A percentile compares a stretch with the other conserved stretches of the same genome.
These are phyloP conservation scores for Nakaseomyces bracarensis DNA, from an alignment of 1,139 yeast genomes.

Conservation along the genomic window DNA sequence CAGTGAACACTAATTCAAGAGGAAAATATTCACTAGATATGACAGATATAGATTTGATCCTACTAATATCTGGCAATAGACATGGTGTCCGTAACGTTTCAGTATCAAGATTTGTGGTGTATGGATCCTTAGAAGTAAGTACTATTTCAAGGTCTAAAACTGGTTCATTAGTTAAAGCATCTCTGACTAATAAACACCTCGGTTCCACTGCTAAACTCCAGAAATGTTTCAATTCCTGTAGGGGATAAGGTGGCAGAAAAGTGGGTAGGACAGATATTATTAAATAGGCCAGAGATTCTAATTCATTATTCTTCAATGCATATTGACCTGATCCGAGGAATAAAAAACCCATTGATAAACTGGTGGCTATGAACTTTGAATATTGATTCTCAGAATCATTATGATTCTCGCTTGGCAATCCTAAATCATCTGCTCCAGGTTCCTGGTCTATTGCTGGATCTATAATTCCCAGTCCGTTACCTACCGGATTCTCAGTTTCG, in stretches of 20 bases:
- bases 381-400: constrained; percentile 34
- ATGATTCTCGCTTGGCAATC: constrained; percentile 10
- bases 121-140: constrained; percentile 42
- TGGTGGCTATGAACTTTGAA: constrained; percentile 73
- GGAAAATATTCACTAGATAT: constrained; percentile 25
- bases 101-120: constrained; percentile 36
- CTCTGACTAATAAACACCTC: constrained; percentile 68
- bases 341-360: constrained; percentile 77
- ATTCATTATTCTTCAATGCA: constrained; percentile 51
- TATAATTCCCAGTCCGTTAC: not conserved
- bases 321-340: constrained; percentile 92
- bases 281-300: constrained; percentile 37
- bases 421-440: constrained; percentile 2
- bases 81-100: constrained; percentile 47
- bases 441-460: constrained; percentile 9
- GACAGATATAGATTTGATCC: constrained; percentile 33
- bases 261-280: constrained; percentile 68
- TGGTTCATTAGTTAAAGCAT: constrained; percentile 52
- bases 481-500: not conserved
- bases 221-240: constrained; percentile 82
- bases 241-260: constrained; percentile 68
- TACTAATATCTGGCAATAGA: constrained; percentile 52
- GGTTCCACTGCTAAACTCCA: constrained; percentile 86
- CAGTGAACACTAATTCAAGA: constrained; percentile 21
- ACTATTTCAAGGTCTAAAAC: constrained; percentile 31